phyloP scores from a whole-genome alignment of 805 yeast genomes.

The Saccharomycopsis fermentans region DNA sequence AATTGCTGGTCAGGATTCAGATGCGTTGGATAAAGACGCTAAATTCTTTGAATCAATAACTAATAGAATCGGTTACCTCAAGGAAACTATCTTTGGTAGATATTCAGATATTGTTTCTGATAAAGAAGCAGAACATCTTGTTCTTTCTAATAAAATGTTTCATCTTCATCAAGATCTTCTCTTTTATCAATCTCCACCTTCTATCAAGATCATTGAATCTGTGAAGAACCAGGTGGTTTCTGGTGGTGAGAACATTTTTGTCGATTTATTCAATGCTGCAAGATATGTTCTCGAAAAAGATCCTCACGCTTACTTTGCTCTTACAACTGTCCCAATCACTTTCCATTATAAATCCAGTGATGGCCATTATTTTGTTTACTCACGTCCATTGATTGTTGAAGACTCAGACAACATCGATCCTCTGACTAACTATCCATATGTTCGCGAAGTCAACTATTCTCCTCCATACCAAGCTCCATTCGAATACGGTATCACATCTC shows the following conservation, averaged over 20 bases:
- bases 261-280: conserved; percentile 63
- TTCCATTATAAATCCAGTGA: conserved; percentile 52
- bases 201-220: conserved; percentile 59
- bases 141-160: conserved; percentile 51
- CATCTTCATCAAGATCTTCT: conserved; percentile 73
- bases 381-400: conserved; percentile 21
- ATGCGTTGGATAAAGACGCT: conserved; percentile 20
- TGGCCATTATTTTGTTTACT: conserved; percentile 48
- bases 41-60: conserved; percentile 34
- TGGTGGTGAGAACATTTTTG: conserved; percentile 64
- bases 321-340: conserved; percentile 53
- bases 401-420: conserved; percentile 18
- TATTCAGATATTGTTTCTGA: conserved; percentile 56
- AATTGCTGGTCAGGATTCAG: conserved; percentile 13
- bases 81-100: conserved; percentile 61
- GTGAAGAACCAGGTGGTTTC: conserved; percentile 33
- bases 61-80: conserved; percentile 53
- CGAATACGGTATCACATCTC: conserved; percentile 42
- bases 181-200: conserved; percentile 76
- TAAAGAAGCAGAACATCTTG: conserved; percentile 51
- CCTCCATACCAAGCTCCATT: conserved; percentile 82
- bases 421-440: conserved; percentile 25
- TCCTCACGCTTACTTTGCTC: conserved; percentile 52
- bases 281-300: conserved; percentile 43
- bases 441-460: conserved; percentile 58